Evolutionary conservation across 768 basidiomycete species (phyloP), one percentile per base, ranked within the genome.

Genomic region (Exidia glandulosa): DNA sequence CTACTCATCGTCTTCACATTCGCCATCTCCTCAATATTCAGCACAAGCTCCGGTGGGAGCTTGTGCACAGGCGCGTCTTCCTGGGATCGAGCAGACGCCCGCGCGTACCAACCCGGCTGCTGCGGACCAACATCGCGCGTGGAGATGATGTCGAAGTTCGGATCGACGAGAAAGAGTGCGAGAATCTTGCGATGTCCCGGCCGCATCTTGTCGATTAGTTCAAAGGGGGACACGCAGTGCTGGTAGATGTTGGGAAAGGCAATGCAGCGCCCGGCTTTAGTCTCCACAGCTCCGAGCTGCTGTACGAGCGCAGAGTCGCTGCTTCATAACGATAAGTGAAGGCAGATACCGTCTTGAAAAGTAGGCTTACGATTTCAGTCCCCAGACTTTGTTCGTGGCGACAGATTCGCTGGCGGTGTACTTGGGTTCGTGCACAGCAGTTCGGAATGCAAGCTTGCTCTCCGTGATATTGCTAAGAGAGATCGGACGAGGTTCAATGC

Each of bases 121-220:
- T 84, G 83, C 25, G 80, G 80, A 13, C 76, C 71, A 30, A 83
- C 79, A 1, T 63, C 57, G 7, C 75, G 62, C 0, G 81, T 80
- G 0, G 79, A 78, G 2, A 74, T 66, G 3, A 79, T 70, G 65
- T 63, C 1, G 68, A 56, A 23, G 7, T 65, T 61, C 2, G 76
- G 76, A 58, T 77, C 74, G 56, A 75, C 70, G 31, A 78, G 69
- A 65, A 76, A 77, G 25, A 79, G 70, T 2, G 70, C 72, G 13
- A 78, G 63, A 23, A 78, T 73, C 63, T 75, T 78, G 54, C 75
- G 67, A 58, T 74, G 67, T 2, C 76, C 77, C 2, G 72, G 73
- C 57, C 71, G 71, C 16, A 69, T 68, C 0, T 62, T 63, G 63
- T 77, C 74, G 2, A 55, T 60, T 23, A 77, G 71, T 29, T 65